Conservation (phyloP, 257 asterid genomes). For the Knoxia roxburghii region DNA sequence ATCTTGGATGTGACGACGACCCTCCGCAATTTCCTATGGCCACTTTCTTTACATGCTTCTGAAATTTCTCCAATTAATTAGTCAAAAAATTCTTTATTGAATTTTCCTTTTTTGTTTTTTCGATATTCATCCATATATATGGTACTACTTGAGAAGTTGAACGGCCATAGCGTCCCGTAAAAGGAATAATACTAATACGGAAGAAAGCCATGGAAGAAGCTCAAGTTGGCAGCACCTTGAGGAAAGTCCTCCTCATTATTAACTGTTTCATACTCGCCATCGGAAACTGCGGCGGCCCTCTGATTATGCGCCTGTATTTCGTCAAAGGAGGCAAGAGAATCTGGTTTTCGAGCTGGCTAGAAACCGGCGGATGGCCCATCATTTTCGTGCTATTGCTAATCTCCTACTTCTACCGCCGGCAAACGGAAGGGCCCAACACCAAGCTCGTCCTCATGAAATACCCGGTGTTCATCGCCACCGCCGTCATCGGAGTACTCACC, state of each 20-base stretch:
- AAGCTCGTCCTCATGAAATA: conserved; percentile 9
- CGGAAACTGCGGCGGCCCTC: conserved; percentile 27
- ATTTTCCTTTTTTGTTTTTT: too few relatives aligned
- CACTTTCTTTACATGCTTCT: too few relatives aligned
- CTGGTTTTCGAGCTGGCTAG: conserved; percentile 29
- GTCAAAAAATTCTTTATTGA: too few relatives aligned
- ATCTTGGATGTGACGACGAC: too few relatives aligned
- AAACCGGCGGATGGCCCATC: conserved; percentile 24
- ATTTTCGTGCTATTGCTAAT: conserved; percentile 14
- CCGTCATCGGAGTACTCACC: conserved; percentile 22
- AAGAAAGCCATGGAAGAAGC: conserved; percentile 8
- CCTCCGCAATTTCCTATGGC: too few relatives aligned
- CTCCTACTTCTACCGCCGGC: conserved; percentile 15
- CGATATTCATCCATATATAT: too few relatives aligned
- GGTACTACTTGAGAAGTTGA: too few relatives aligned
- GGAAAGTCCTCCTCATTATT: conserved; percentile 17
- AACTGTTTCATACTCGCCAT: conserved; percentile 15
- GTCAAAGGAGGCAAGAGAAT: conserved; percentile 28
- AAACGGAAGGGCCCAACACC: neutral
- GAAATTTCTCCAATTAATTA: too few relatives aligned
- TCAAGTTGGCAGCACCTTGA: conserved; percentile 5
- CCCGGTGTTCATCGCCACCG: conserved; percentile 6
- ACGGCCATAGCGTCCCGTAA: too few relatives aligned
- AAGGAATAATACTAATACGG: too few relatives aligned
- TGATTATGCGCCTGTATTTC: conserved; percentile 28